Conservation (phyloP, 257 asterid genomes). For the Jacaranda mimosifolia region DNA sequence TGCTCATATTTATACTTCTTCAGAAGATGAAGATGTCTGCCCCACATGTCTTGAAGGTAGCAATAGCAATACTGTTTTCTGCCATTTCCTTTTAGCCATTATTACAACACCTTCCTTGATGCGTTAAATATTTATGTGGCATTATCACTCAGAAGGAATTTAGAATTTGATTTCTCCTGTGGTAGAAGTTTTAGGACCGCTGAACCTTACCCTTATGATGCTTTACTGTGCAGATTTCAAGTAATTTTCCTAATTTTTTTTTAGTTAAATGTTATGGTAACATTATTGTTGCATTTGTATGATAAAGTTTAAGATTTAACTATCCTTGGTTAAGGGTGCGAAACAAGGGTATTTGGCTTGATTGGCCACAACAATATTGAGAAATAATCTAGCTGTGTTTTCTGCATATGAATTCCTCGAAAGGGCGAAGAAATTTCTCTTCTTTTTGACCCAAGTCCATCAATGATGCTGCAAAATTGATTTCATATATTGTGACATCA, state of each 20-base stretch:
- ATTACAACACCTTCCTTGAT: neutral
- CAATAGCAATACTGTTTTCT: neutral
- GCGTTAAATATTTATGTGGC: slow-evolving; percentile 10
- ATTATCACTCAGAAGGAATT: neutral
- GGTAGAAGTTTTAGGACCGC: slow-evolving; percentile 3
- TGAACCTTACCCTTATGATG: slow-evolving; percentile 1
- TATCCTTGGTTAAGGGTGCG: neutral
- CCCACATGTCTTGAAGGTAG: slow-evolving; percentile 86
- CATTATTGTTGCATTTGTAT: slow-evolving; percentile 9
- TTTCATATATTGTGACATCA: slow-evolving; percentile 3
- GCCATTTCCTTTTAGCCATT: neutral
- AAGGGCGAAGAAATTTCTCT: neutral
- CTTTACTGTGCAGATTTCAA: neutral
- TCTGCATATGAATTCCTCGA: slow-evolving; percentile 7
- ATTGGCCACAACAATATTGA: neutral
- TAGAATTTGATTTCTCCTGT: neutral
- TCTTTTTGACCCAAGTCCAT: slow-evolving; percentile 19
- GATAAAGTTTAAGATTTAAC: neutral
- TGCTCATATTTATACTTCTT: slow-evolving; percentile 60
- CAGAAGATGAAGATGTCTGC: slow-evolving; percentile 80
- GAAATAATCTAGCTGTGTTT: neutral
- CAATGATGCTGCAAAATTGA: slow-evolving; percentile 1
- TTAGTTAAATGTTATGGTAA: neutral
- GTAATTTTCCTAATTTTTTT: neutral
- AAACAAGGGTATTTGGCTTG: slow-evolving; percentile 14